A percentile compares a stretch with the other conserved stretches of the same genome.
These are phyloP conservation scores for Coprinellus micaceus DNA, from an alignment of 768 basidiomycete species.

Conservation along the genomic window DNA sequence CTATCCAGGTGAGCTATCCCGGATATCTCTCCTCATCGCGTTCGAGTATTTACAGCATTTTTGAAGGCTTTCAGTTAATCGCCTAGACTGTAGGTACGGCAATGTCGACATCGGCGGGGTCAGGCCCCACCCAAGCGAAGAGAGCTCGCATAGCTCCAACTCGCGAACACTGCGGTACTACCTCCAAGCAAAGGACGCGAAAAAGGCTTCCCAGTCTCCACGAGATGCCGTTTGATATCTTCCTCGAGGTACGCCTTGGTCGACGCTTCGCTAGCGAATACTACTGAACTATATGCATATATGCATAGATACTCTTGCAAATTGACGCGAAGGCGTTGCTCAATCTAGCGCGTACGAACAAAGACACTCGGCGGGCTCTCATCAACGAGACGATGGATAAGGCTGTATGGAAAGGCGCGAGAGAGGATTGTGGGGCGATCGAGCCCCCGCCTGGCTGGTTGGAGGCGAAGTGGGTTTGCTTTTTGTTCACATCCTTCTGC, in stretches of 20 bases:
- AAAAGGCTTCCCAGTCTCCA: neutral
- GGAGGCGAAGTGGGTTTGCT: neutral
- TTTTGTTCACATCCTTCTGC: neutral
- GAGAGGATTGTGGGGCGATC: neutral
- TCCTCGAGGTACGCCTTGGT: neutral
- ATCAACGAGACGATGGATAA: neutral
- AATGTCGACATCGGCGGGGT: no score
- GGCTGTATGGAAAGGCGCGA: neutral
- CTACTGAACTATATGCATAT: neutral
- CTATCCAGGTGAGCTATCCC: no score
- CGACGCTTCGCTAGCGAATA: no score
- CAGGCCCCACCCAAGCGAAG: no score
- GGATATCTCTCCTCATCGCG: no score
- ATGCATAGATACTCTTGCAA: neutral
- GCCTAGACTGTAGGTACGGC: no score
- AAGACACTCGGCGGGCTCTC: neutral
- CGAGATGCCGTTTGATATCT: neutral
- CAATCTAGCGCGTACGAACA: neutral
- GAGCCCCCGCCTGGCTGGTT: neutral
- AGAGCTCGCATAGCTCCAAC: no score
- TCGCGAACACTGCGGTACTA: no score
- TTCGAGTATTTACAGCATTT: no score
- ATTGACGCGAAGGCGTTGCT: neutral
- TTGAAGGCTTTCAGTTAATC: no score
- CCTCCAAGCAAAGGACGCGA: no score